Base-by-base conservation (phyloP, 2,329 filamentous ascomycete genomes). In the Penicillium vulpinum region DNA sequence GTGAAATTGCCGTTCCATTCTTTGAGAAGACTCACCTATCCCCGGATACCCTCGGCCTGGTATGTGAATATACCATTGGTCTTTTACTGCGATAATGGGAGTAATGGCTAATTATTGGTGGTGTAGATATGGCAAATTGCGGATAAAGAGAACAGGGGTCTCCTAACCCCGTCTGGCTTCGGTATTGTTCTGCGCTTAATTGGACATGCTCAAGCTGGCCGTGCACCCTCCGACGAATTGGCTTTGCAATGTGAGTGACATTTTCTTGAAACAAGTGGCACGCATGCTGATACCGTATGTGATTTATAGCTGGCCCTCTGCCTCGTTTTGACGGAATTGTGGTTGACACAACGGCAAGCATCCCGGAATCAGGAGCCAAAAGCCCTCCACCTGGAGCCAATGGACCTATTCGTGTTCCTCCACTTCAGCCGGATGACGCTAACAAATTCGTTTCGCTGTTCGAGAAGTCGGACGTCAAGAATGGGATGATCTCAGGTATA, bases 111-210 rank as follows among this genome's bases (percentile, higher is more conserved):
- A 59, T 60, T 36, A 59, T 31, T 39, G 5, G 39, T 41, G 24
- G 22, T 43, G n/a, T 36, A 96, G 90, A 97, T 99, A 83, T 99
- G 94, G 94, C 93, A 97, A 78, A 94, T 99, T 74, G 93, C 94
- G 66, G 94, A 99, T 79, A 92, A 86, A 64, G 93, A 97, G 79
- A 99, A 99, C 79, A 87, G 92, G 63, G 94, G 94, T 51, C 89
- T 97, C 65, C 81, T 99, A 65, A 97, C 92, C 33, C 92, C 92
- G 21, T 86, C 92, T 40, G 94, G 93, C 72, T 99, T 99, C 78
- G 91, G 92, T 59, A 85, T 96, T 72, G 94, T 96, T 56, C 78
- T 99, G 72, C 86, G 94, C 70, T 86, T 99, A 72, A 97, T 99
- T 72, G 94, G 92, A 58, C 94, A 97, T 78, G 92, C 92, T 63